Evolutionary conservation across 1,139 yeast species (phyloP), one percentile per base, ranked within the genome.

Genomic region (Tardiomyces depauwii): DNA sequence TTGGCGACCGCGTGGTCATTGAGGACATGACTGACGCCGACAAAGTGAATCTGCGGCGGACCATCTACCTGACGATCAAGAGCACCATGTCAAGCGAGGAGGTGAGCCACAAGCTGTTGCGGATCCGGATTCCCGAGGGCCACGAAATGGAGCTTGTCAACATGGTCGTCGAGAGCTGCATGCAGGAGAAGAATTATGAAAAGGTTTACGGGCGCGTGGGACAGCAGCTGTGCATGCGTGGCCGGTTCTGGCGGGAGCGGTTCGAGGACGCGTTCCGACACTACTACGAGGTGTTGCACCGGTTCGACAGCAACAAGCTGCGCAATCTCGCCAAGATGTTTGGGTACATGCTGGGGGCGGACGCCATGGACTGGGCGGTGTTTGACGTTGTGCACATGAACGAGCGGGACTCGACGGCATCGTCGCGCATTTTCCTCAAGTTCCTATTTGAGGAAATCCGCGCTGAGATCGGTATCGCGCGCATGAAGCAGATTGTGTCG

Each of bases 1-100:
- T 36, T 13, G 16, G 14, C 16, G 42, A 40, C 25, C 28, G 39
- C 18, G 23, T 43, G 27, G 13, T 16, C n/a, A 18, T 16, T n/a
- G 18, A 72, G 39, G 96, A 89, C 61, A 68, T 83, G 72, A 82
- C 96, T 0, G 82, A 82, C 46, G 65, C 79, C 1, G 80, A 78
- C 39, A 63, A 80, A 36, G 68, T 78, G 2, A 77, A 77, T 44
- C 76, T 77, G 53, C 84, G 87, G 53, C 84, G 87, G 57, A 75
- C 76, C 1, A 83, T 89, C 1, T 89, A 89, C 56, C 68, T 88
- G 42, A 82, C 93, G 0, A 70, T 91, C 28, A 88, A 86, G 84
- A 86, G 96, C n/a, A 81, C 96, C 47, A 77, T 89, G 79, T 82
- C 95, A 1, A 80, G 91, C 2, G 95, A 87, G 54, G 99, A 91